A percentile compares a stretch with the other conserved stretches of the same genome.
These are phyloP conservation scores for Neoconidiobolus thromboides DNA, from an alignment of 371 early-diverging fungal genomes.

Conservation along the genomic window DNA sequence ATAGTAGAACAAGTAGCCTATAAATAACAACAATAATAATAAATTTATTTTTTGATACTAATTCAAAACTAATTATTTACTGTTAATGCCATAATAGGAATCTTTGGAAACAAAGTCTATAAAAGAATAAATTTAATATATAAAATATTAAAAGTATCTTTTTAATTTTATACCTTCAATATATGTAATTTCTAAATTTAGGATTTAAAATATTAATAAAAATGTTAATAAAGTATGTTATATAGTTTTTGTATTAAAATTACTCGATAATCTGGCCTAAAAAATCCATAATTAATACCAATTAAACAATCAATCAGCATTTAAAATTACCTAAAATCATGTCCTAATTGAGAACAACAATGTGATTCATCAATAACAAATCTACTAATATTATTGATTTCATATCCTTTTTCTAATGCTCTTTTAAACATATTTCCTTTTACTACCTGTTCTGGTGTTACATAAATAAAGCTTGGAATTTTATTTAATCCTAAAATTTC, in stretches of 20 bases:
- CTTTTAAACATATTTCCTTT: constrained; percentile 43
- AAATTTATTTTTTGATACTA: no score
- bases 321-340: constrained; percentile 53
- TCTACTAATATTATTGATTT: constrained; percentile 38
- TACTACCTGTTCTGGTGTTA: constrained; percentile 90
- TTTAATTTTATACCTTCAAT: no score
- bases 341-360: constrained; percentile 95
- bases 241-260: constrained; percentile 34
- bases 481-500: background rate
- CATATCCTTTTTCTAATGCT: constrained; percentile 33
- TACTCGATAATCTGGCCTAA: constrained; percentile 64
- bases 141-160: no score
- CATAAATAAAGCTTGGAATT: constrained; percentile 44
- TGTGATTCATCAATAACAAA: constrained; percentile 99
- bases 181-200: no score
- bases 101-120: no score
- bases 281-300: background rate
- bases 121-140: no score
- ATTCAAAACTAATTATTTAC: no score
- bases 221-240: background rate
- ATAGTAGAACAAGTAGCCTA: no score
- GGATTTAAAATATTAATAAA: no score
- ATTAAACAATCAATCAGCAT: background rate
- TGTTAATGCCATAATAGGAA: no score
- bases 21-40: no score